A percentile compares a stretch with the other conserved stretches of the same genome.
Conservation (phyloP, 2,329 filamentous ascomycete species). For the Sarocladiaceae sp. region DNA sequence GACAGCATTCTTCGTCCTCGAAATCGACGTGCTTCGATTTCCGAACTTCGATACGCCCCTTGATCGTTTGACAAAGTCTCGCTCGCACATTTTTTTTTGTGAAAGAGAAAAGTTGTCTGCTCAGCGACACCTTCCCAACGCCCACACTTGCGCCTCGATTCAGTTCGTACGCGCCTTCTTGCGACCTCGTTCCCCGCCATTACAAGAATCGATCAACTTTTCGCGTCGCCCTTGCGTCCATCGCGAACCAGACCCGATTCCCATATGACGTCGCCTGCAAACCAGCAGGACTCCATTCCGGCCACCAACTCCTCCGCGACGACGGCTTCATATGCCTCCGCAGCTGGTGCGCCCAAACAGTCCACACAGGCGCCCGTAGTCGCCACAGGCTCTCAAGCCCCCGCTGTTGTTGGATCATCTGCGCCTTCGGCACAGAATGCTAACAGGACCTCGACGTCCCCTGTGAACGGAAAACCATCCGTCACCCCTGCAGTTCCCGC, state of each 20-base stretch:
- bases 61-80: background rate
- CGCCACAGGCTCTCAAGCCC: conserved; percentile 51
- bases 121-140: background rate
- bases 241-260: conserved; percentile 14
- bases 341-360: conserved; percentile 61
- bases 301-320: conserved; percentile 55
- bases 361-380: conserved; percentile 55
- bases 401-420: conserved; percentile 53
- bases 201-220: conserved; percentile 11
- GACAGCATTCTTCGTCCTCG: conserved; percentile 4
- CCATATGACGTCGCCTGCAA: conserved; percentile 59
- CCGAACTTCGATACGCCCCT: background rate
- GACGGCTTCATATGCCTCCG: conserved; percentile 63
- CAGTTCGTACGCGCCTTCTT: conserved; percentile 16
- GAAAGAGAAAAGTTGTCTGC: background rate
- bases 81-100: background rate
- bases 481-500: conserved; percentile 66
- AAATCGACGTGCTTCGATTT: background rate
- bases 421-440: conserved; percentile 49
- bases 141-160: too few species aligned
- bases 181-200: conserved; percentile 11
- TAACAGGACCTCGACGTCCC: conserved; percentile 64
- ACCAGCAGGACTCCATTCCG: conserved; percentile 49
- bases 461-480: conserved; percentile 79
- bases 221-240: conserved; percentile 2